These are phyloP conservation scores for Hygrocybe coccinea DNA, from an alignment of 768 basidiomycete species.

Conservation along the genomic window DNA sequence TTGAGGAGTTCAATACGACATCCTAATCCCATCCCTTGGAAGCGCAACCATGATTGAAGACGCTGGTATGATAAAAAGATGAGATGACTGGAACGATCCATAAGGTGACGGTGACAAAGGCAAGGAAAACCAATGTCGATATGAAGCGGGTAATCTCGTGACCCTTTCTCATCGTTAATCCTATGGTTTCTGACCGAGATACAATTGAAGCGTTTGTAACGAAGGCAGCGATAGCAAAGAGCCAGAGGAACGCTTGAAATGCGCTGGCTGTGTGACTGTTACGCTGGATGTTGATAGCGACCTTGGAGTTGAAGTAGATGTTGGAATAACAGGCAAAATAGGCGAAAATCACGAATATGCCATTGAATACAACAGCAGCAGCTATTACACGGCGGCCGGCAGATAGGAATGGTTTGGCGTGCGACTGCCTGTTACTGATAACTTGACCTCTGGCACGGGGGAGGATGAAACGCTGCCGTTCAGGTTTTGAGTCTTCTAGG, in stretches of 20 bases:
- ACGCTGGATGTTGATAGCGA: neutral
- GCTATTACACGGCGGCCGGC: neutral
- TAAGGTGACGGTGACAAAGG: neutral
- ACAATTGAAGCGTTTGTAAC: neutral
- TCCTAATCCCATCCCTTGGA: no score
- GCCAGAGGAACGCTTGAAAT: neutral
- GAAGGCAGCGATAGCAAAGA: neutral
- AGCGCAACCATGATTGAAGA: no score
- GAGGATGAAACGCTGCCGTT: no score
- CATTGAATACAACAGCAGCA: slow-evolving; percentile 38
- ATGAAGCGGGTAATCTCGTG: neutral
- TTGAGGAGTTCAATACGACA: no score
- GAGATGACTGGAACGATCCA: neutral
- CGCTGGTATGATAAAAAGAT: neutral
- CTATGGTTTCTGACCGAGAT: neutral
- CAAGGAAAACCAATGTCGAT: neutral
- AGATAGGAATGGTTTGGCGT: slow-evolving; percentile 48
- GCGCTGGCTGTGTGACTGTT: neutral
- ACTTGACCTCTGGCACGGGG: no score
- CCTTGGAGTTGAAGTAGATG: neutral
- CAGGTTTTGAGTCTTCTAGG: no score
- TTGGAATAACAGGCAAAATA: neutral
- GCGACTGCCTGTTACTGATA: no score
- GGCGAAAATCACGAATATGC: neutral
- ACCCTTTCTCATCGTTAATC: neutral